These are phyloP conservation scores for Phytophthora podocarpi DNA, from an alignment of 352 stramenopile genomes.

Conservation along the genomic window DNA sequence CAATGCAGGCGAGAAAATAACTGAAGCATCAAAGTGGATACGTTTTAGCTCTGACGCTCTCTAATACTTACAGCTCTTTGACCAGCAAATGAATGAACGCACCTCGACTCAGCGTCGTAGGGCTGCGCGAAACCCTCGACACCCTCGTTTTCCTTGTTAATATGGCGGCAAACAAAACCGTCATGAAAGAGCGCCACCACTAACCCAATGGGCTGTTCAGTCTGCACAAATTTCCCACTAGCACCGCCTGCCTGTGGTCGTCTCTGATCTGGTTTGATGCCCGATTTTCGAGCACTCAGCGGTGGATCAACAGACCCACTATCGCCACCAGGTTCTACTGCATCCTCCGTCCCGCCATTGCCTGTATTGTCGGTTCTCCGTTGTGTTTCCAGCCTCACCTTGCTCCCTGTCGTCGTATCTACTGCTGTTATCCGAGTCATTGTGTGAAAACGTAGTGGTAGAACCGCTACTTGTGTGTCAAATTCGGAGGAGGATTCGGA, in stretches of 20 bases:
- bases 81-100: conserved; percentile 11
- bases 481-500: conserved; percentile 16
- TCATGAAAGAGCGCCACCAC: conserved; percentile 68
- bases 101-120: conserved; percentile 75
- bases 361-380: neutral
- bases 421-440: conserved; percentile 26
- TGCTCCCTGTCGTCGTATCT: neutral
- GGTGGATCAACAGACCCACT: neutral
- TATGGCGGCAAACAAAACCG: conserved; percentile 72
- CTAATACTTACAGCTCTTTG: neutral
- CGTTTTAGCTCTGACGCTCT: conserved; percentile 14
- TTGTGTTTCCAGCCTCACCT: neutral
- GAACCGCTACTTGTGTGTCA: conserved; percentile 30
- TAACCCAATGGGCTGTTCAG: conserved; percentile 27
- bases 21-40: conserved; percentile 34
- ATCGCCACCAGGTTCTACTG: neutral
- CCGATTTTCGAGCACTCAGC: neutral
- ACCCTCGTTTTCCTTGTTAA: conserved; percentile 51
- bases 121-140: conserved; percentile 75
- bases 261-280: conserved; percentile 4
- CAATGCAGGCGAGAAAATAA: conserved; percentile 69
- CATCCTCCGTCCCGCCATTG: neutral
- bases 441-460: conserved; percentile 24
- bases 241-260: neutral
- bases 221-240: neutral